Conservation (phyloP, 805 yeast genomes). For the Cyberlindnera xishuangbannaensis region DNA sequence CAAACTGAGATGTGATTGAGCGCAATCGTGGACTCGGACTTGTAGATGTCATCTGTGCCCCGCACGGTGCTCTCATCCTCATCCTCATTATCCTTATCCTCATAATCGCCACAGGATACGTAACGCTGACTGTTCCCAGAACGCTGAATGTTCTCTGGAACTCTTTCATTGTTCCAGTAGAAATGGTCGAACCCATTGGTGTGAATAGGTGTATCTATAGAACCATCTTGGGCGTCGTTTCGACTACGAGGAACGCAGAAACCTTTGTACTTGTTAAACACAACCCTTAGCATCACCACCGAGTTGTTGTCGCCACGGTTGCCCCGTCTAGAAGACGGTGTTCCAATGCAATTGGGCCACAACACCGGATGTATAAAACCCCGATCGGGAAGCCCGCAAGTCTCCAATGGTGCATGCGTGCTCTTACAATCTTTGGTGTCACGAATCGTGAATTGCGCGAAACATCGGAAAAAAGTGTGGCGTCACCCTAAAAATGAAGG, state of each 20-base stretch:
- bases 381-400: too few relatives aligned
- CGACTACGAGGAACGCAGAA: conserved; percentile 15
- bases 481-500: too few relatives aligned
- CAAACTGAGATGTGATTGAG: not conserved
- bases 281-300: conserved; percentile 11
- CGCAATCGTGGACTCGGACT: conserved; percentile 1
- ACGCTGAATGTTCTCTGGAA: not conserved
- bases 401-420: too few relatives aligned
- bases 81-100: not conserved
- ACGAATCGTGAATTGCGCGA: too few relatives aligned
- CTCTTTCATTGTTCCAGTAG: conserved; percentile 27
- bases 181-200: conserved; percentile 40
- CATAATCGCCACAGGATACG: not conserved
- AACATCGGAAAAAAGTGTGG: too few relatives aligned
- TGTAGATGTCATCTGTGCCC: not conserved
- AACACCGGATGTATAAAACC: too few relatives aligned
- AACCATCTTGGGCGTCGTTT: conserved; percentile 1
- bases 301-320: not conserved
- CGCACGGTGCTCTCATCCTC: not conserved
- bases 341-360: too few relatives aligned
- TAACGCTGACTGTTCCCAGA: not conserved
- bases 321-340: not conserved
- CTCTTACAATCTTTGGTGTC: too few relatives aligned
- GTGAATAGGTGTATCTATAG: not conserved
- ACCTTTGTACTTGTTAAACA: conserved; percentile 21